Percentiles rank a stretch among this genome's conserved stretches.
These are phyloP conservation scores for Paecilomyces sp. DNA, from an alignment of 2,329 filamentous ascomycete species.

Conservation along the genomic window DNA sequence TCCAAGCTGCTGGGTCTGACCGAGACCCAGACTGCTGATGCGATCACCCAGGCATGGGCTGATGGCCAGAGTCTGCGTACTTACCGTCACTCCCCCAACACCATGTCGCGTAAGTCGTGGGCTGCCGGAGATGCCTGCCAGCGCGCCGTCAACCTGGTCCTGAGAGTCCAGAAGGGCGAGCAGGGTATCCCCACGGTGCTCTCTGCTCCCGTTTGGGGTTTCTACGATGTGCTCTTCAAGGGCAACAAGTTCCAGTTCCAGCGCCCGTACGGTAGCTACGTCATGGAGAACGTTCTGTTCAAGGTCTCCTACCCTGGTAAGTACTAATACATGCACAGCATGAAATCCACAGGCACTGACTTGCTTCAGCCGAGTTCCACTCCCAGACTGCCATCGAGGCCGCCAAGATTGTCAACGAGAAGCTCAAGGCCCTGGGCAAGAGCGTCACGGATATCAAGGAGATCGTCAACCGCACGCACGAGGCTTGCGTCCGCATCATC, in stretches of 20 bases:
- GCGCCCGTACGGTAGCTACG: slow-evolving; percentile 92
- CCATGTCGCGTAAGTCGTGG: slow-evolving; percentile 99
- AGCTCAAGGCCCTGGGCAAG: slow-evolving; percentile 79
- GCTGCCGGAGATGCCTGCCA: slow-evolving; percentile 97
- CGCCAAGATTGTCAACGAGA: slow-evolving; percentile 77
- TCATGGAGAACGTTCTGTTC: slow-evolving; percentile 99
- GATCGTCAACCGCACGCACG: slow-evolving; percentile 91
- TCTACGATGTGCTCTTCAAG: slow-evolving; percentile 97
- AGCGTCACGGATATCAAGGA: slow-evolving; percentile 87
- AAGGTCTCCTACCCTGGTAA: slow-evolving; percentile 96
- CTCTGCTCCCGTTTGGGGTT: slow-evolving; percentile 89
- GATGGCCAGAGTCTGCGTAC: slow-evolving; percentile 94
- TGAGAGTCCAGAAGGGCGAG: slow-evolving; percentile 90
- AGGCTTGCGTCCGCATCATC: slow-evolving; percentile 97
- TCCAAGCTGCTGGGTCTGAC: slow-evolving; percentile 88
- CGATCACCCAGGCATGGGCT: slow-evolving; percentile 94
- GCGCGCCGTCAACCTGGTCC: slow-evolving; percentile 80
- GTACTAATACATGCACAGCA: slow-evolving; percentile 14
- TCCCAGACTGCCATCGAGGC: slow-evolving; percentile 97
- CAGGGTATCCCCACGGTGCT: slow-evolving; percentile 86
- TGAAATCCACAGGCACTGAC: not conserved
- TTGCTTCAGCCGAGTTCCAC: slow-evolving; percentile 74
- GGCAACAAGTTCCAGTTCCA: slow-evolving; percentile 96
- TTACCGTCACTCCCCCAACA: slow-evolving; percentile 96
- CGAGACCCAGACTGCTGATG: slow-evolving; percentile 88